These are phyloP conservation scores for Penicillium decumbens DNA, from an alignment of 2,329 filamentous ascomycete genomes.

Conservation along the genomic window DNA sequence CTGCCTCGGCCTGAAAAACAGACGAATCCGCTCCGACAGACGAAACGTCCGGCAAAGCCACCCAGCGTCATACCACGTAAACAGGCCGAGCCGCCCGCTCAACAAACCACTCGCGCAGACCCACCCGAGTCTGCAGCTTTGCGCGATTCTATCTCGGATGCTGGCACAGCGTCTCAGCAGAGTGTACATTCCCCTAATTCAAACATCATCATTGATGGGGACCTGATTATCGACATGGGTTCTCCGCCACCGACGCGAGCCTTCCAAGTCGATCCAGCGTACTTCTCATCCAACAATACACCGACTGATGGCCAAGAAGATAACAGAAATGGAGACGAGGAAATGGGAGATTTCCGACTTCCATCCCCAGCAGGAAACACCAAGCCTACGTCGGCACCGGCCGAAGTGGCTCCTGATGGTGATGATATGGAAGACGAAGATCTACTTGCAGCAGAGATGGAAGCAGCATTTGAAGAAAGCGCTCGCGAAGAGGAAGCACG, in stretches of 20 bases:
- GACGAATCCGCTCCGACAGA: slow-evolving; percentile 34
- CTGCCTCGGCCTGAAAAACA: slow-evolving; percentile 28
- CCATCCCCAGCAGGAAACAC: slow-evolving; percentile 35
- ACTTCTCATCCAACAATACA: slow-evolving; percentile 42
- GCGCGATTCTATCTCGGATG: slow-evolving; percentile 32
- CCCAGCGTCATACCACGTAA: slow-evolving; percentile 17
- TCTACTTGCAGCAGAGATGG: slow-evolving; percentile 55
- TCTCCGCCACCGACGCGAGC: slow-evolving; percentile 41
- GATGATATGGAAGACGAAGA: slow-evolving; percentile 46
- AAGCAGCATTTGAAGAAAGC: slow-evolving; percentile 49
- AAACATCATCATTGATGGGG: slow-evolving; percentile 46
- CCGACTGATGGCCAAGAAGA: slow-evolving; percentile 35
- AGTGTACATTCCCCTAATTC: slow-evolving; percentile 33
- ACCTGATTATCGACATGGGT: slow-evolving; percentile 48
- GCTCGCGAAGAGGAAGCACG: slow-evolving; percentile 42
- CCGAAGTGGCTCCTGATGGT: slow-evolving; percentile 13
- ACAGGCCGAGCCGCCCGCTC: slow-evolving; percentile 20
- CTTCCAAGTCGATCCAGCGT: slow-evolving; percentile 39
- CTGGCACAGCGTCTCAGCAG: slow-evolving; percentile 30
- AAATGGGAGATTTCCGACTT: slow-evolving; percentile 36
- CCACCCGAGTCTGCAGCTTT: slow-evolving; percentile 23
- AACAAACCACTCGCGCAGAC: slow-evolving; percentile 22
- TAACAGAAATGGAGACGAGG: slow-evolving; percentile 39
- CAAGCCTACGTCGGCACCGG: slow-evolving; percentile 12
- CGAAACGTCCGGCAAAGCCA: slow-evolving; percentile 20